A percentile compares a stretch with the other conserved stretches of the same genome.
These are phyloP conservation scores for Kuraishia molischiana DNA, from an alignment of 805 yeast genomes.

Conservation along the genomic window DNA sequence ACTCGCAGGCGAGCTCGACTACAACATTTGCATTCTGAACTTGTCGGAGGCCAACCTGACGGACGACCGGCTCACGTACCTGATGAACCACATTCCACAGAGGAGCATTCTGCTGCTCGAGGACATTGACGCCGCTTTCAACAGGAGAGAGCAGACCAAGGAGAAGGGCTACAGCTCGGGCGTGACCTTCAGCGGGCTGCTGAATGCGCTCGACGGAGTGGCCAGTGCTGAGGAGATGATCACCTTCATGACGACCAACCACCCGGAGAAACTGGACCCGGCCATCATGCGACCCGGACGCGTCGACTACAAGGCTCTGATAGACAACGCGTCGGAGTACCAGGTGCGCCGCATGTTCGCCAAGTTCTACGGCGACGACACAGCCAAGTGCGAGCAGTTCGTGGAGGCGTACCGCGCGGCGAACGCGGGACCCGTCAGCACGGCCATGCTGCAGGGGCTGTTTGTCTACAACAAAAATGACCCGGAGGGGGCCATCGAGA, in stretches of 20 bases:
- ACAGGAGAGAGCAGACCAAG: constrained; percentile 61
- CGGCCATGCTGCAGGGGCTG: constrained; percentile 93
- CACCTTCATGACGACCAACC: constrained; percentile 97
- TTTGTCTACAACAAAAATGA: constrained; percentile 86
- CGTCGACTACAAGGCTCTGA: constrained; percentile 72
- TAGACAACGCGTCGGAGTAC: constrained; percentile 78
- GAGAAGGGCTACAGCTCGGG: constrained; percentile 80
- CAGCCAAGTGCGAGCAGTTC: constrained; percentile 42
- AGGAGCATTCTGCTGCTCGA: constrained; percentile 78
- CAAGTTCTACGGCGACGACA: constrained; percentile 68
- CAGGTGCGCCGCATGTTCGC: constrained; percentile 81
- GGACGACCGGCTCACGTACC: constrained; percentile 87
- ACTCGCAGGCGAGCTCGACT: constrained; percentile 90
- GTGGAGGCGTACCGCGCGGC: constrained; percentile 34
- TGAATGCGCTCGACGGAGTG: constrained; percentile 94
- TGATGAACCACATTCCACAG: constrained; percentile 94
- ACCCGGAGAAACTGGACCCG: constrained; percentile 88
- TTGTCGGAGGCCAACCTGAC: constrained; percentile 86
- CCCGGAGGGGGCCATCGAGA: constrained; percentile 65
- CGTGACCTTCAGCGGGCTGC: constrained; percentile 88
- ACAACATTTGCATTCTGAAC: constrained; percentile 88
- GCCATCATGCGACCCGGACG: constrained; percentile 94
- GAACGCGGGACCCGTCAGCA: constrained; percentile 52
- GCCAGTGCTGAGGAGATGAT: constrained; percentile 95
- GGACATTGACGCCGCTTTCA: constrained; percentile 95